Evolutionary conservation across 1,284 basidiomycete species (phyloP).

Genomic region (Fistulinella cinereoalba): DNA sequence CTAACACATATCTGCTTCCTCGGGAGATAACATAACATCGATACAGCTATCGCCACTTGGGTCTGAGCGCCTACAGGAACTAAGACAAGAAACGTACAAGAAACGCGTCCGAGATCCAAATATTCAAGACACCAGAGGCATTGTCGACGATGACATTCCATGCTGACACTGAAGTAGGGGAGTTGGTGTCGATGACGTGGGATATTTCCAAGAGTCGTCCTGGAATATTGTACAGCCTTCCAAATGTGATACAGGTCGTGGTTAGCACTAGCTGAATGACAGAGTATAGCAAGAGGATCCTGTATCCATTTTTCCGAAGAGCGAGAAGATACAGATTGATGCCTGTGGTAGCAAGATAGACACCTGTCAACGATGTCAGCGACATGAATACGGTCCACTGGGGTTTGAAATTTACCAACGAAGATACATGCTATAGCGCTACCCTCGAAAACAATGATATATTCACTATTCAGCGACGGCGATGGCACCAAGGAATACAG

Average conservation of each 20-base stretch:
- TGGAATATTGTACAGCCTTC: constrained; percentile 16
- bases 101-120: constrained; percentile 24
- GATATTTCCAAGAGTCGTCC: constrained; percentile 14
- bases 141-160: constrained; percentile 13
- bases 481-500: no score
- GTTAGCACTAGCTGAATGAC: constrained; percentile 19
- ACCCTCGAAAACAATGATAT: no score
- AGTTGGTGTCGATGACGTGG: no score
- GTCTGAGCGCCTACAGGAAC: background rate
- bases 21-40: constrained; percentile 23
- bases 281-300: constrained; percentile 14
- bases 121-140: constrained; percentile 21
- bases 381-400: no score
- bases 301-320: constrained; percentile 21
- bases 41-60: constrained; percentile 18
- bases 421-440: no score
- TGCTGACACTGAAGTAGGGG: no score
- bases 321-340: constrained; percentile 16
- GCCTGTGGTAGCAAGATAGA: constrained; percentile 17
- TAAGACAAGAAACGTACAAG: constrained; percentile 13
- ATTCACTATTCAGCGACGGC: no score
- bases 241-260: constrained; percentile 14
- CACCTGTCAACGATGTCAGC: no score
- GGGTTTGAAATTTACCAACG: no score
- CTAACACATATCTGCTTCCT: constrained; percentile 3